Evolutionary conservation across 169 alveolate species (phyloP).

Genomic region (Plasmodium chabaudi): DNA sequence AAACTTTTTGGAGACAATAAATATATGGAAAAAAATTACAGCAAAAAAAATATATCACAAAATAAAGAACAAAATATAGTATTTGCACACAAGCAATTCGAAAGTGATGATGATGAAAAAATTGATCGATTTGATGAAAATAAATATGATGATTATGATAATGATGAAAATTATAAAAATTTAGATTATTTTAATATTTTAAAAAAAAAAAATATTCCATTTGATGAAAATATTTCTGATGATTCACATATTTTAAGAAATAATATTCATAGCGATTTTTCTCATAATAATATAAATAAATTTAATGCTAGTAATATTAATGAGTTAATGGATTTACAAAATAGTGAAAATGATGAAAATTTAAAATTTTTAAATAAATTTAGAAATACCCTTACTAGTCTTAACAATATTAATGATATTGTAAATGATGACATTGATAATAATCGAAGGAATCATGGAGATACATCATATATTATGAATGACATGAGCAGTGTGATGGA

Average conservation of each 20-base stretch:
- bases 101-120: slow-evolving; percentile 7
- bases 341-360: slow-evolving; percentile 1
- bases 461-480: not conserved
- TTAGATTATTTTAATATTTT: slow-evolving; percentile 10
- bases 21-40: too few relatives aligned
- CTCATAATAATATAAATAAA: not conserved
- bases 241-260: not conserved
- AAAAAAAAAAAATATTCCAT: slow-evolving; percentile 12
- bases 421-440: not conserved
- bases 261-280: not conserved
- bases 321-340: not conserved
- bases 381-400: not conserved
- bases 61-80: not conserved
- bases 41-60: not conserved
- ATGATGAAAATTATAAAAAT: slow-evolving; percentile 19
- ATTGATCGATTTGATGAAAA: not conserved
- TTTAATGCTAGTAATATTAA: not conserved
- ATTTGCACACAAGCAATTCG: not conserved
- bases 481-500: not conserved
- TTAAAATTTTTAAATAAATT: not conserved
- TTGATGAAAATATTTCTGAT: not conserved
- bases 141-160: slow-evolving; percentile 10
- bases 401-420: not conserved
- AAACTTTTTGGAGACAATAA: too few relatives aligned
- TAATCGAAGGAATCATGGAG: not conserved